Evolutionary conservation across 2,329 filamentous ascomycete genomes (phyloP), one percentile per base, ranked within the genome.

Genomic region (Thelonectria discophora): DNA sequence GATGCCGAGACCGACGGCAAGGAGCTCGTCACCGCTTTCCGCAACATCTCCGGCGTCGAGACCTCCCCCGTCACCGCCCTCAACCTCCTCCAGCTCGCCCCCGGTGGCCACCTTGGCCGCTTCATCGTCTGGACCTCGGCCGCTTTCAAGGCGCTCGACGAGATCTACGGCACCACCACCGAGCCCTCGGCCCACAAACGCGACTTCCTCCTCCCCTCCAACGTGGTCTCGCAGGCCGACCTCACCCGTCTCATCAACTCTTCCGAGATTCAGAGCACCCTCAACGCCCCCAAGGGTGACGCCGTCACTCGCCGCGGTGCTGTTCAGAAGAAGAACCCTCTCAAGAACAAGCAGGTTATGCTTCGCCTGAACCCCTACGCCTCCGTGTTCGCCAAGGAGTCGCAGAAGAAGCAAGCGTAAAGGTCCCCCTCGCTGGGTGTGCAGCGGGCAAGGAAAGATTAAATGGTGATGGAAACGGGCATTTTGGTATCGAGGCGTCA

Each of bases 311-410:
- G 97, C 89, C 92, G 95, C 78, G 84, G 86, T 73, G 84, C 87
- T 77, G 93, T 97, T 73, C 94, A 97, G 89, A 99, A 99, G 93
- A 98, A 98, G 94, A 99, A 99, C 89, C 95, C 95, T 77, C 93
- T 99, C 74, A 87, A 86, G 84, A 99, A 99, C 91, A 97, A 93
- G 89, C 95, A 98, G 88, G 91, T 99, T 73, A 88, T 97, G 83
- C 91, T 99, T 79, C 91, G 95, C 77, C 91, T 99, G 81, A 99
- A 99, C 90, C 95, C 95, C 69, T 99, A 99, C 84, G 94, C 95
- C 73, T 86, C 90, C 74, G 89, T 92, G 67, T 99, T 96, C 84
- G 85, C 89, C 74, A 92, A 96, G 87, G 88, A 79, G 71, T 58
- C 76, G 60, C 76, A 79, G 74, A 78, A 79, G 76, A 78, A 77